These are phyloP conservation scores for Domatiomyces catenatus DNA, from an alignment of 2,329 filamentous ascomycete species.

Conservation along the genomic window DNA sequence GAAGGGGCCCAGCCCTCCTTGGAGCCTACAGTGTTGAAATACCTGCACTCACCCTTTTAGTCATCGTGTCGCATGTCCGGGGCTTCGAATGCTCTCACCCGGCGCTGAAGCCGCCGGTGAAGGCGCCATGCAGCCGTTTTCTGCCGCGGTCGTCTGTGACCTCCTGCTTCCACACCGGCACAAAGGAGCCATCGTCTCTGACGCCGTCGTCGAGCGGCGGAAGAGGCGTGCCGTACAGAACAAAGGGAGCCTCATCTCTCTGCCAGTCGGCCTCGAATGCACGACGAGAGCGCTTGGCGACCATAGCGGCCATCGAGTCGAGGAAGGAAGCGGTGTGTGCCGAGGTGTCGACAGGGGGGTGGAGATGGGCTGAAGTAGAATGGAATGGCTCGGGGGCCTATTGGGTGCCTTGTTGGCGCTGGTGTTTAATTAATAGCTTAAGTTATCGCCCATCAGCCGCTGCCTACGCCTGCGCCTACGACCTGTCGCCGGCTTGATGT, in stretches of 20 bases:
- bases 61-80: conserved; percentile 19
- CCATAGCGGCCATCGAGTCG: too few relatives aligned
- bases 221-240: conserved; percentile 69
- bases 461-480: too few relatives aligned
- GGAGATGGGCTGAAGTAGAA: not conserved
- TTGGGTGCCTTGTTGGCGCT: too few relatives aligned
- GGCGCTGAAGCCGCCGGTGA: conserved; percentile 91
- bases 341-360: not conserved
- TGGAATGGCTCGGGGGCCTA: too few relatives aligned
- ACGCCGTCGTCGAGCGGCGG: conserved; percentile 59
- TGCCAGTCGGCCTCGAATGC: conserved; percentile 62
- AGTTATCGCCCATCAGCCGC: too few relatives aligned
- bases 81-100: conserved; percentile 49
- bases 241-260: conserved; percentile 55
- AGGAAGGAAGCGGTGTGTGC: not conserved
- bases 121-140: conserved; percentile 85
- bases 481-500: too few relatives aligned
- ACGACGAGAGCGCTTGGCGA: conserved; percentile 62
- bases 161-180: conserved; percentile 97
- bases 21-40: conserved; percentile 95
- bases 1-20: conserved; percentile 96
- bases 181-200: conserved; percentile 79
- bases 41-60: conserved; percentile 40
- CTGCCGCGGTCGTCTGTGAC: conserved; percentile 83
- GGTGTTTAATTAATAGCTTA: not conserved